These are phyloP conservation scores for Hanseniaspora lindneri DNA, from an alignment of 805 yeast species.

Conservation along the genomic window DNA sequence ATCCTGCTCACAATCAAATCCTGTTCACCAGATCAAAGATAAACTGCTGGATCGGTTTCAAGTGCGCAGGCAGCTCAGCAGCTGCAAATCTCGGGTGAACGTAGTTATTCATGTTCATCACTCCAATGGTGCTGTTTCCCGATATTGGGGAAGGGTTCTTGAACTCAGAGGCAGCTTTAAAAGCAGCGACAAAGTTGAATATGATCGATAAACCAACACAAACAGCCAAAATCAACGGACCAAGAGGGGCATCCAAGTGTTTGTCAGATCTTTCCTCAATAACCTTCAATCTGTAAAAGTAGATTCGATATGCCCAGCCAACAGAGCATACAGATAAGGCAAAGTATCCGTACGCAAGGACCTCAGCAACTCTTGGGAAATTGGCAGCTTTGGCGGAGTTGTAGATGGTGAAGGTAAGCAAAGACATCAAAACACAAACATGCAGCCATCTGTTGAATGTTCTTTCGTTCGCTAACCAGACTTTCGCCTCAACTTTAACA, in stretches of 20 bases:
- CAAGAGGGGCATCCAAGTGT: slow-evolving; percentile 80
- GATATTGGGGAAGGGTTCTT: background rate
- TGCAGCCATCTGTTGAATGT: slow-evolving; percentile 93
- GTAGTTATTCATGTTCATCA: background rate
- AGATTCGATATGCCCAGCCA: slow-evolving; percentile 77
- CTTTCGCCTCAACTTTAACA: slow-evolving; percentile 89
- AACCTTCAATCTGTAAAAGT: slow-evolving; percentile 53
- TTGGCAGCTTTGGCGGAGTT: slow-evolving; percentile 59
- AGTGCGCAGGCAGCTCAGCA: slow-evolving; percentile 18
- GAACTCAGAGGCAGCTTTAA: slow-evolving; percentile 31
- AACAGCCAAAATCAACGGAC: slow-evolving; percentile 69
- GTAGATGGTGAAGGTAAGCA: slow-evolving; percentile 74
- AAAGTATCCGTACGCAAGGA: slow-evolving; percentile 69
- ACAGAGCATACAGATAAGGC: slow-evolving; percentile 72
- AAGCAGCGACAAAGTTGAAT: slow-evolving; percentile 62
- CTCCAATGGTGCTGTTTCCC: background rate
- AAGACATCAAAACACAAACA: slow-evolving; percentile 71
- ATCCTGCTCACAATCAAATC: slow-evolving; percentile 14
- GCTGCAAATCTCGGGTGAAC: background rate
- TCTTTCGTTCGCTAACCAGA: slow-evolving; percentile 96
- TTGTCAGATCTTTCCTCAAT: slow-evolving; percentile 73
- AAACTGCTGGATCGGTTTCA: slow-evolving; percentile 26
- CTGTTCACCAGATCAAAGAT: slow-evolving; percentile 30
- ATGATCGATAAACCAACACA: slow-evolving; percentile 56
- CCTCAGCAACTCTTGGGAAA: slow-evolving; percentile 49